Evolutionary conservation across 306 rosid species (phyloP).

Genomic region (Prunus campanulata): DNA sequence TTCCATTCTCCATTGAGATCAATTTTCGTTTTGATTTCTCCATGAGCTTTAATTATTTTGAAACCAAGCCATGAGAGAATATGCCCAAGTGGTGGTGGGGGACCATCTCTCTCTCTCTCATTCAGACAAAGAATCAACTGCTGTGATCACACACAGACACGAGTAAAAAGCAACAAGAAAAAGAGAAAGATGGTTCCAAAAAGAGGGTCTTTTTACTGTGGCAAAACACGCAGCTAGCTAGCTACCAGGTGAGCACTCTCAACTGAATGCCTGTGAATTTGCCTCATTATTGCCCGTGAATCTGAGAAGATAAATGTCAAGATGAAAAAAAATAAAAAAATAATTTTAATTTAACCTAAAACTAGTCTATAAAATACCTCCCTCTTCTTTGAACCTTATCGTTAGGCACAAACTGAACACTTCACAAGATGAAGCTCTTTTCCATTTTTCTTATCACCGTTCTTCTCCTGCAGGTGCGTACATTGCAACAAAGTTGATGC

Average conservation of each 20-base stretch:
- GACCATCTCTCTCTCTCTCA: no score
- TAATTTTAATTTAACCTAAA: background rate
- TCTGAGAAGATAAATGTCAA: no score
- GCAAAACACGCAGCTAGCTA: background rate
- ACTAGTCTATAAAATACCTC: conserved; percentile 8
- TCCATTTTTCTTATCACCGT: conserved; percentile 15
- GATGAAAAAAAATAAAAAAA: background rate
- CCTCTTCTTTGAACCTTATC: background rate
- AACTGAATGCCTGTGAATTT: conserved; percentile 18
- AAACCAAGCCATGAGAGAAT: no score
- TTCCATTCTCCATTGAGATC: no score
- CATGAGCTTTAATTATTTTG: no score
- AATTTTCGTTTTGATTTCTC: no score
- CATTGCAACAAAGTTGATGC: background rate
- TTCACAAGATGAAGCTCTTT: conserved; percentile 33
- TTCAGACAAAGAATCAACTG: no score
- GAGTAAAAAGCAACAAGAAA: no score
- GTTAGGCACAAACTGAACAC: background rate
- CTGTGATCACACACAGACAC: no score
- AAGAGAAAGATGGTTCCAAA: no score
- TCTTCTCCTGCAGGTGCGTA: conserved; percentile 34
- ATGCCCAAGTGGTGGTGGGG: no score
- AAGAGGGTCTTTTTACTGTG: no score
- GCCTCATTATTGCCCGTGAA: conserved; percentile 17
- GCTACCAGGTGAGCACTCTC: background rate